Conservation (phyloP, 2,329 filamentous ascomycete genomes). For the Penicillium sp. region DNA sequence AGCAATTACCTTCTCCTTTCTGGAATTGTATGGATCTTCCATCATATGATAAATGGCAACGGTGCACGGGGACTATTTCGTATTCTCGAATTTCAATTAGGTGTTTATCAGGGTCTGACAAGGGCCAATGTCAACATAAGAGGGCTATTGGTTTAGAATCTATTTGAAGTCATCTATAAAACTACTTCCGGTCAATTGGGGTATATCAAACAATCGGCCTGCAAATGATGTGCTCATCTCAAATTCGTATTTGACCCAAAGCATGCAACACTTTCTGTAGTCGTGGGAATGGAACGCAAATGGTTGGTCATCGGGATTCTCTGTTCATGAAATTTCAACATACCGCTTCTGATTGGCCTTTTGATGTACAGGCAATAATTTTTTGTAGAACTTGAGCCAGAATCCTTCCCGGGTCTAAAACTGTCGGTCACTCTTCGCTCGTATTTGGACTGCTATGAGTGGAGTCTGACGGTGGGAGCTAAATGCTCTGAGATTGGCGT, state of each 20-base stretch:
- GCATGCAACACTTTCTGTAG: neutral
- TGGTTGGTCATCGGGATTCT: no score
- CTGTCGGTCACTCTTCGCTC: neutral
- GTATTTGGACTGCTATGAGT: neutral
- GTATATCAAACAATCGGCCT: slow-evolving; percentile 13
- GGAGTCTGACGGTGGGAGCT: neutral
- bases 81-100: neutral
- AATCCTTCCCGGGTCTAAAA: neutral
- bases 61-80: no score
- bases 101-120: neutral
- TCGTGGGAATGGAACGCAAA: no score
- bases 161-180: neutral
- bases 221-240: slow-evolving; percentile 20
- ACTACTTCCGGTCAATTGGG: neutral
- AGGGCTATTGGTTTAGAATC: neutral
- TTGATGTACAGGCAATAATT: neutral
- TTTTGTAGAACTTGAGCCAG: neutral
- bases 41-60: neutral
- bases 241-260: neutral
- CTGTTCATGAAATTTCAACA: neutral
- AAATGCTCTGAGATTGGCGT: neutral
- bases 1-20: neutral
- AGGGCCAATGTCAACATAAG: neutral
- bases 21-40: neutral
- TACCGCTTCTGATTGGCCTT: neutral